Evolutionary conservation across 192 early-diverging fungal genomes (phyloP).

Genomic region (Dispira parvispora): DNA sequence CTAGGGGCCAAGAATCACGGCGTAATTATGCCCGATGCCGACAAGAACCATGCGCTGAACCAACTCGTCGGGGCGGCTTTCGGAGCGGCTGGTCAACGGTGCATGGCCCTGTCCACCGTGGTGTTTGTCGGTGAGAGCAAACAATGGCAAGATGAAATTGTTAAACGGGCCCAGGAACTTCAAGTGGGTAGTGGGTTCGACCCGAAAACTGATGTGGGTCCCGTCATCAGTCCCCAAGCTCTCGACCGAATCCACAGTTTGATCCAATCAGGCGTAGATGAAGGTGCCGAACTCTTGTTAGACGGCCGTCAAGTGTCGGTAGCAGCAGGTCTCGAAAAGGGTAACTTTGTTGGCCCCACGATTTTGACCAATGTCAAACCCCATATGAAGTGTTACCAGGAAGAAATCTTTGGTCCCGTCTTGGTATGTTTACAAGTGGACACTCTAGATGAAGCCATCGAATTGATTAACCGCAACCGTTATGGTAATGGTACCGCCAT

Average conservation of each 20-base stretch:
- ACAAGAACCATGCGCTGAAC: slow-evolving; percentile 90
- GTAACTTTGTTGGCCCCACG: slow-evolving; percentile 94
- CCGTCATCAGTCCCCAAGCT: slow-evolving; percentile 70
- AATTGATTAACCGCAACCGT: slow-evolving; percentile 72
- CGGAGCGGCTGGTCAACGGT: slow-evolving; percentile 94
- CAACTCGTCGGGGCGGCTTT: slow-evolving; percentile 85
- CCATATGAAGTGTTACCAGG: slow-evolving; percentile 74
- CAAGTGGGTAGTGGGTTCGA: slow-evolving; percentile 78
- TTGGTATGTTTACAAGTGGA: slow-evolving; percentile 66
- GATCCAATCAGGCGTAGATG: slow-evolving; percentile 64
- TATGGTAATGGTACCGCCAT: slow-evolving; percentile 78
- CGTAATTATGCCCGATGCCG: slow-evolving; percentile 82
- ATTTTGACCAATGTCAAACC: slow-evolving; percentile 59
- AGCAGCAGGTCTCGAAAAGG: slow-evolving; percentile 56
- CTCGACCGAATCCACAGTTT: slow-evolving; percentile 53
- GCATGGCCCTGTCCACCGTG: slow-evolving; percentile 89
- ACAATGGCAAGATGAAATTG: slow-evolving; percentile 77
- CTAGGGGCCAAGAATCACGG: slow-evolving; percentile 97
- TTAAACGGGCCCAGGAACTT: slow-evolving; percentile 66
- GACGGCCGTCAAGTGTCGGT: slow-evolving; percentile 73
- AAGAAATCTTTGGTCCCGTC: slow-evolving; percentile 96
- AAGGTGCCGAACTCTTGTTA: slow-evolving; percentile 70
- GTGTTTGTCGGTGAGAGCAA: slow-evolving; percentile 77
- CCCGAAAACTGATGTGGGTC: slow-evolving; percentile 71
- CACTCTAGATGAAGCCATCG: slow-evolving; percentile 82